Evolutionary conservation across 2,329 filamentous ascomycete species (phyloP), one percentile per base, ranked within the genome.

Genomic region (Fusarium ambrosium): DNA sequence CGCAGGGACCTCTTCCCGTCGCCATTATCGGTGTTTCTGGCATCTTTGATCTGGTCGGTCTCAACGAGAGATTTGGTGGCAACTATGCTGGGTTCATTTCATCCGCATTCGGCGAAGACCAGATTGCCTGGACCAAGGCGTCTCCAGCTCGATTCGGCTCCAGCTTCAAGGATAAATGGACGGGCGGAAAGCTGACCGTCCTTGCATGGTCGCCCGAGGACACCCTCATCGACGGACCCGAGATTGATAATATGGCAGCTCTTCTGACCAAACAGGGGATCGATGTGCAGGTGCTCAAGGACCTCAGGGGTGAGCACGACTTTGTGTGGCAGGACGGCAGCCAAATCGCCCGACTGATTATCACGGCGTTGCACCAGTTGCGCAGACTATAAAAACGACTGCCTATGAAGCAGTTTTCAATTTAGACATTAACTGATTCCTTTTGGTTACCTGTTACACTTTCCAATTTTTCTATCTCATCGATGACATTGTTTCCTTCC

Each of bases 11-110:
- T 7, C 79, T 85, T 20, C 90, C 90, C 0, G 78, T 83, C 4
- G 89, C 87, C 5, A 82, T 93, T n/a, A 79, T 93, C 6, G 88
- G 91, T 37, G 82, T 93, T 22, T 89, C 89, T 65, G 92, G 93
- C 1, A 89, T 95, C 24, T 94, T 94, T 81, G 89, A 93, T 77
- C 81, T 95, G 11, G 85, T 85, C 9, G 86, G 86, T 0, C 81
- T 94, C 22, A 83, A 86, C 29, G 81, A 84, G 56, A 84, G 87
- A 9, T 84, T 87, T 39, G 80, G 78, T 20, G 84, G 83, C 7
- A 80, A 77, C 32, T 95, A 94, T 79, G 79, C 82, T 7, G 85
- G 85, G 4, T 91, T 95, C 70, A 84, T 92, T 22, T 77, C 81
- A 4, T 86, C 84, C 7, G 92, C 92, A 2, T 94, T 94, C 81